Percentiles rank a stretch among this genome's conserved stretches.
phyloP scores from a whole-genome alignment of 2,329 filamentous ascomycete species.

The Penicillium sp. region DNA sequence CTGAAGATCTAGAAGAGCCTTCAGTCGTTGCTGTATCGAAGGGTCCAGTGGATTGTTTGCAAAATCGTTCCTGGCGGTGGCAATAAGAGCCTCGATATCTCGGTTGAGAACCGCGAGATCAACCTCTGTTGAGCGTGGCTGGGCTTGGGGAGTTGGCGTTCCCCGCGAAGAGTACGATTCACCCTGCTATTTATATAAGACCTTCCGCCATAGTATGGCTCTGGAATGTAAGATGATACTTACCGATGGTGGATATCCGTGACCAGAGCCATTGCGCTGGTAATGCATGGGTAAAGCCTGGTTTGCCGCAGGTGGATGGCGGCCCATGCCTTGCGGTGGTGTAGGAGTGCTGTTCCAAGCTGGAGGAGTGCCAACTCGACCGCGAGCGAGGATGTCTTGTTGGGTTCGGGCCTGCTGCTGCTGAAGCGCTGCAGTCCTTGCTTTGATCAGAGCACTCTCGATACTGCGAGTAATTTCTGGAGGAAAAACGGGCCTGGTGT shows the following conservation, averaged over 20 bases:
- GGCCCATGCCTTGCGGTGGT: slow-evolving; percentile 31
- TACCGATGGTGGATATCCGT: too few relatives aligned
- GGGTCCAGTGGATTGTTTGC: slow-evolving; percentile 66
- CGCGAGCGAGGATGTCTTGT: slow-evolving; percentile 47
- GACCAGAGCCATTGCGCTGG: too few relatives aligned
- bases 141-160: too few relatives aligned
- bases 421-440: slow-evolving; percentile 50
- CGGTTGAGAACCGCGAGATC: slow-evolving; percentile 67
- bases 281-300: too few relatives aligned
- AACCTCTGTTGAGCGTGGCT: too few relatives aligned
- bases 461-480: slow-evolving; percentile 79
- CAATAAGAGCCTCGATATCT: slow-evolving; percentile 73
- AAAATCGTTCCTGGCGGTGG: slow-evolving; percentile 63
- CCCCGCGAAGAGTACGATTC: too few relatives aligned
- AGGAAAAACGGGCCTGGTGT: slow-evolving; percentile 80
- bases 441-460: slow-evolving; percentile 86
- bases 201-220: too few relatives aligned
- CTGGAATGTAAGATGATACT: too few relatives aligned
- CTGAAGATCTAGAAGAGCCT: slow-evolving; percentile 78
- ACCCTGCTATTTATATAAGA: too few relatives aligned
- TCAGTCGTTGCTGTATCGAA: slow-evolving; percentile 67
- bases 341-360: slow-evolving; percentile 66
- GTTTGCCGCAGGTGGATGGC: too few relatives aligned
- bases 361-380: slow-evolving; percentile 46
- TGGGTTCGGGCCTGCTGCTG: slow-evolving; percentile 46